Base-by-base conservation (phyloP, 345 rosid species). In the Passiflora organensis region DNA sequence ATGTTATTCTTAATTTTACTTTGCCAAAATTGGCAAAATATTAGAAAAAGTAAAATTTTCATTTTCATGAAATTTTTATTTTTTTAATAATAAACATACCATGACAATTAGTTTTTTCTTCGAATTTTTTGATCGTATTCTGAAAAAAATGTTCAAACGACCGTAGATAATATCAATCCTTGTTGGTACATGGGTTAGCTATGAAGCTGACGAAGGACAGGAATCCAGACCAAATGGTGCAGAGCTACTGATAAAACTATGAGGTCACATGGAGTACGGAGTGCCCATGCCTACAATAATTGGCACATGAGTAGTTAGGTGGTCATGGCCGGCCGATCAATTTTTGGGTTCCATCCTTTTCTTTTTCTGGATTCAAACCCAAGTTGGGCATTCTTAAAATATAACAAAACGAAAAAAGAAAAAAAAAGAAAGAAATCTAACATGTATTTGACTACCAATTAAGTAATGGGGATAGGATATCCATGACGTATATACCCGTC, bases 11-110 rank as follows among this genome's bases (percentile, higher is more conserved):
- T 11, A 36, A 12, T 36, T 63, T 37, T 56, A 16, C 19, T 64
- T 56, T 39, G 43, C 58, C 47, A 17, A 64, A 63, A 60, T n/a
- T 34, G 51, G 55, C 57, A 42, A 68, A 48, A 28, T 2, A 19
- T 10, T 19, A 22, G 23, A 13, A 59, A 6, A 59, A 16, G 59
- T 36, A 20, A 19, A 4, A 48, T 41, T 51, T 51, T 36, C 6
- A 16, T 50, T 50, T 60, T 9, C 12, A 10, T 12, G 24, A 4
- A 6, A 6, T 46, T 15, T 23, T 15, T 17, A 22, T 24, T 14
- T 6, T 14, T 12, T 21, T 10, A 21, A 21, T 16, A 2, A 45
- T n/a, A n/a, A n/a, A n/a, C n/a, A n/a, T n/a, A n/a, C n/a, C n/a
- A n/a, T n/a, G n/a, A n/a, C n/a, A n/a, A n/a, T n/a, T n/a, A n/a